phyloP scores from a whole-genome alignment of 1,284 basidiomycete species.

The Puccinia horiana region DNA sequence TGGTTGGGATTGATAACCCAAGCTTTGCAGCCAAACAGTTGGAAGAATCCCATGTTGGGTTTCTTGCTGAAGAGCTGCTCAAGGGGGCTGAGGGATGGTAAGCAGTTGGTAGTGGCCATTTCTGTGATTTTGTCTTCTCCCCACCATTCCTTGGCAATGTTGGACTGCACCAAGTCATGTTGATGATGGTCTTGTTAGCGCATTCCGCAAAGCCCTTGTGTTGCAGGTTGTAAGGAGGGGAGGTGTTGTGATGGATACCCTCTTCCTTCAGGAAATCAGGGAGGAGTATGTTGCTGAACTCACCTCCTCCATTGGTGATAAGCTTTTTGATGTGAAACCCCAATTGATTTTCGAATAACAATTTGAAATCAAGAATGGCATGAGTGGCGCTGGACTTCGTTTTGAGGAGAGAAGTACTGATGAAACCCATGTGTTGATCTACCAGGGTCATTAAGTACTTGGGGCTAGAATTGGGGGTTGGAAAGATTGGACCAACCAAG shows the following conservation, averaged over 20 bases:
- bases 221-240: constrained; percentile 1
- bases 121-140: neutral
- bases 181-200: constrained; percentile 2
- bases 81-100: neutral
- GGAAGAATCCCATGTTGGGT: neutral
- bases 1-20: constrained; percentile 8
- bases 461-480: neutral
- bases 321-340: neutral
- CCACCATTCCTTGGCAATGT: neutral
- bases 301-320: constrained; percentile 9
- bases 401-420: neutral
- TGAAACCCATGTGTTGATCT: neutral
- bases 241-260: neutral
- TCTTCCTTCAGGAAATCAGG: neutral
- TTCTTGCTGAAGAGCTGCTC: neutral
- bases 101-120: constrained; percentile 3
- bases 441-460: constrained; percentile 1
- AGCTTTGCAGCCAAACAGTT: neutral
- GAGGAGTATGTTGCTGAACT: neutral
- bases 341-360: constrained; percentile 1
- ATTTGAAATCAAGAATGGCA: neutral
- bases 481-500: constrained; percentile 3
- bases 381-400: neutral
- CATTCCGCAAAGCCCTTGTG: neutral
- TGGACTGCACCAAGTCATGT: constrained; percentile 3